Evolutionary conservation across 257 asterid genomes (phyloP).

Genomic region (Plantago ovata): DNA sequence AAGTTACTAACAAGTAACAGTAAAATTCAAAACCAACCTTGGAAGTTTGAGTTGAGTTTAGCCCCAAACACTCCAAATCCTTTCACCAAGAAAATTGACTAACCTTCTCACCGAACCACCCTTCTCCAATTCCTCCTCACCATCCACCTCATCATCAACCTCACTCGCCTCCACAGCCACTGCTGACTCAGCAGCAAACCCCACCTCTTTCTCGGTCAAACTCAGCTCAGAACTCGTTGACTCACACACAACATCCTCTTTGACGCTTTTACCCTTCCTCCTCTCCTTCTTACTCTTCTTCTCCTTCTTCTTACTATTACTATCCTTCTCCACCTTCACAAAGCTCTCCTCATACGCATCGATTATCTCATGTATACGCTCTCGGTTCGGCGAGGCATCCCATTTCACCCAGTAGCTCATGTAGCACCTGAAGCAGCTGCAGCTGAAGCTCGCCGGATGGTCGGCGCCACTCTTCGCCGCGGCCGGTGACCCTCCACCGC

Average conservation of each 20-base stretch:
- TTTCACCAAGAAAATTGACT: conserved; percentile 62
- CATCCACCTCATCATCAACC: conserved; percentile 31
- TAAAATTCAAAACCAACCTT: too few species aligned
- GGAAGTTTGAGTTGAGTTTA: conserved; percentile 11
- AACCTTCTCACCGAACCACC: conserved; percentile 51
- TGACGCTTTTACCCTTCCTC: conserved; percentile 29
- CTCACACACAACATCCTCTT: conserved; percentile 16
- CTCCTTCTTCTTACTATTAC: conserved; percentile 32
- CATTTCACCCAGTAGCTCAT: conserved; percentile 73
- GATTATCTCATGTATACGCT: conserved; percentile 62
- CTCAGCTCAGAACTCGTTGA: conserved; percentile 26
- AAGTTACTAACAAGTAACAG: too few species aligned
- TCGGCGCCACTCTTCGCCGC: conserved; percentile 20
- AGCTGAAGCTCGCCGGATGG: conserved; percentile 54
- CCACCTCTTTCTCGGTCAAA: conserved; percentile 28
- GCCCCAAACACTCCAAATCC: conserved; percentile 72
- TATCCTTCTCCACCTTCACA: conserved; percentile 32
- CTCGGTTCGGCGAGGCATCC: conserved; percentile 72
- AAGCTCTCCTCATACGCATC: conserved; percentile 66
- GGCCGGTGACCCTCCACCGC: too few species aligned
- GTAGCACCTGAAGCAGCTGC: conserved; percentile 74
- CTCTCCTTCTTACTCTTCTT: not conserved
- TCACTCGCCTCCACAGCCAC: not conserved
- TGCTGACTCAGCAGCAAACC: not conserved
- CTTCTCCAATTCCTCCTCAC: conserved; percentile 41